Conservation (phyloP, 148 eudicot species). For the Salicornia ramosissima region DNA sequence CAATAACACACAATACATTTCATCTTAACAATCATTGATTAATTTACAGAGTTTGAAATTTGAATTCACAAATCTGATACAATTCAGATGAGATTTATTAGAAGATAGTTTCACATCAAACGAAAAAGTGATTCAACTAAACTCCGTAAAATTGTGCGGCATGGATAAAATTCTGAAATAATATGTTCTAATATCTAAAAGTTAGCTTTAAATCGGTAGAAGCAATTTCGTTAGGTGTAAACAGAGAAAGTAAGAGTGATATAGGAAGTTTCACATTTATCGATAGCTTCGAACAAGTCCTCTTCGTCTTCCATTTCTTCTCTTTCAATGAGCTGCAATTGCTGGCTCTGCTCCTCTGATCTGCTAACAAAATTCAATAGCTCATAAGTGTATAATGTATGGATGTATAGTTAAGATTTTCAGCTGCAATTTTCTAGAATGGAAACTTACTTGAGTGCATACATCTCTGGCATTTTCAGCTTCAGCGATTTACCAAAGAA, state of each 20-base stretch:
- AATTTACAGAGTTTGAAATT: too few relatives aligned
- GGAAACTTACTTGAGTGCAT: conserved; percentile 52
- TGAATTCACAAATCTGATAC: too few relatives aligned
- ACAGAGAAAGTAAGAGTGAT: too few relatives aligned
- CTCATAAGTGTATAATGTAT: neutral
- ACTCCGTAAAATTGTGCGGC: too few relatives aligned
- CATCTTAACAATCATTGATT: too few relatives aligned
- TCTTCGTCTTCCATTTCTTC: conserved; percentile 90
- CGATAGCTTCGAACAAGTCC: conserved; percentile 80
- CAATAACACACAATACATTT: too few relatives aligned
- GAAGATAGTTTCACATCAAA: neutral
- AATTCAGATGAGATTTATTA: too few relatives aligned
- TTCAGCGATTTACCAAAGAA: neutral
- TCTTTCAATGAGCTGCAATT: conserved; percentile 71
- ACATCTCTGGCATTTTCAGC: conserved; percentile 40
- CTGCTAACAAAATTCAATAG: conserved; percentile 28
- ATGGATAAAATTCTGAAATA: neutral
- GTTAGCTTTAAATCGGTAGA: too few relatives aligned
- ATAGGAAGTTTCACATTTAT: conserved; percentile 49
- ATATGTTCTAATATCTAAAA: neutral
- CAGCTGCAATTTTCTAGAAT: neutral
- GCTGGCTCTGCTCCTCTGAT: conserved; percentile 77
- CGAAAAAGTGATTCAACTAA: neutral
- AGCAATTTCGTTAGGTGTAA: too few relatives aligned
- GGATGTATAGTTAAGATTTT: neutral